A percentile compares a stretch with the other conserved stretches of the same genome.
phyloP scores from a whole-genome alignment of 352 stramenopile species.

The Globisporangium cederbergense region DNA sequence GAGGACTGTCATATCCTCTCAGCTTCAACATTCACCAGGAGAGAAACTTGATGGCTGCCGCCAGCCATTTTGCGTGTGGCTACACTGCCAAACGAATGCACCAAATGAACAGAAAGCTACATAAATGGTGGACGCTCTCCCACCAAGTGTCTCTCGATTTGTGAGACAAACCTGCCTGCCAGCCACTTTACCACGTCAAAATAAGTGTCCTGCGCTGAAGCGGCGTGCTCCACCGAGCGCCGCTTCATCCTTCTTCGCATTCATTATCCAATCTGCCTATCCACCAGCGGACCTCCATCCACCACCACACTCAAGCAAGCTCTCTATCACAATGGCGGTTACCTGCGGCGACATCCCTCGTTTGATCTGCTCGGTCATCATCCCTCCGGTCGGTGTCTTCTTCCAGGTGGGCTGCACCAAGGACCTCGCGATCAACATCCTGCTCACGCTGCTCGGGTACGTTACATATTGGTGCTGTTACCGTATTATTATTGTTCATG shows the following conservation, averaged over 20 bases:
- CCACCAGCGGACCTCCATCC: background rate
- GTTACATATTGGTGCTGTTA: background rate
- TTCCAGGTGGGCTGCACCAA: constrained; percentile 37
- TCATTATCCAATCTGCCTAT: constrained; percentile 2
- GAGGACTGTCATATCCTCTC: background rate
- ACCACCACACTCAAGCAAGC: background rate
- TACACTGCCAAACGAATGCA: background rate
- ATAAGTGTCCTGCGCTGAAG: background rate
- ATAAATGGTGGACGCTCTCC: background rate
- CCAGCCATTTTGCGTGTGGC: background rate
- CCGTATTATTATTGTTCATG: background rate
- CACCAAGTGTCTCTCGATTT: background rate
- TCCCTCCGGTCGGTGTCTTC: constrained; percentile 39
- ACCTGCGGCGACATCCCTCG: constrained; percentile 69
- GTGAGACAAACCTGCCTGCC: background rate
- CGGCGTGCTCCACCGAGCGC: no score
- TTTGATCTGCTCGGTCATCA: constrained; percentile 65
- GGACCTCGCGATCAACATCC: constrained; percentile 59
- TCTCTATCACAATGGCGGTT: constrained; percentile 36
- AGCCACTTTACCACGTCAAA: background rate
- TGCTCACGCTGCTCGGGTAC: constrained; percentile 62
- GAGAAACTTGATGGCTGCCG: background rate
- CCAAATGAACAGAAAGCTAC: background rate
- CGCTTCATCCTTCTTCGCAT: no score
- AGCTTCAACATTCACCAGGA: constrained; percentile 3